Evolutionary conservation across 2,329 filamentous ascomycete species (phyloP), one percentile per base, ranked within the genome.

Genomic region (Beauveria bassiana): DNA sequence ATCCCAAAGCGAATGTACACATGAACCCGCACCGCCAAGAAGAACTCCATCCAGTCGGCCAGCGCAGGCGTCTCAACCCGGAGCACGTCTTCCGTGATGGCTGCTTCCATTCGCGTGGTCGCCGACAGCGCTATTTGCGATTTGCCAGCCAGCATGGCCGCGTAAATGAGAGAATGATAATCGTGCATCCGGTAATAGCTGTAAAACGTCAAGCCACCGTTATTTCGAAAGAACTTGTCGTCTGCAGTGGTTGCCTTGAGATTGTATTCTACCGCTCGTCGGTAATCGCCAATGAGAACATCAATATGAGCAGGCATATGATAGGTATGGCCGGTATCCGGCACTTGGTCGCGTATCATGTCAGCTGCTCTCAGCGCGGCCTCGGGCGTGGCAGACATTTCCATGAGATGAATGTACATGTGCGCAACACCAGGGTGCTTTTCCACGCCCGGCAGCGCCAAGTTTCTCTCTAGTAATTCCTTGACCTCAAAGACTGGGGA

Each of bases 301-400:
- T 91, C 88, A 28, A 91, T 77, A 70, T 92, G 89, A 0, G 84
- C 84, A 0, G 89, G 87, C 89, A 92, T 91, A 65, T 90, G 87
- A 14, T 84, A 77, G 1, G 89, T 73, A 70, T 91, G 88, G 1
- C 86, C 87, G 0, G 83, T 80, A 68, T 90, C 86, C 0, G 86
- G 86, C 34, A 38, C 34, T 38, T 38, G 0, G n/a, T 77, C 77
- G 40, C 87, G 83, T 8, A 91, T 77, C 20, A 77, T 73, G 66
- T 90, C 82, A 3, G 86, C 86, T 0, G 80, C 77, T 0, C 79
- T 72, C 1, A 89, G 69, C 0, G 85, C 88, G 3, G 72, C 70
- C 68, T 89, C 87, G 0, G 88, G 87, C 0, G 75, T 78, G 0
- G 76, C 73, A 0, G 86, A 88, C 86, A 89, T 89, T 68, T 90